Evolutionary conservation across 2,329 filamentous ascomycete species (phyloP).

Genomic region (Clonostachys chloroleuca): DNA sequence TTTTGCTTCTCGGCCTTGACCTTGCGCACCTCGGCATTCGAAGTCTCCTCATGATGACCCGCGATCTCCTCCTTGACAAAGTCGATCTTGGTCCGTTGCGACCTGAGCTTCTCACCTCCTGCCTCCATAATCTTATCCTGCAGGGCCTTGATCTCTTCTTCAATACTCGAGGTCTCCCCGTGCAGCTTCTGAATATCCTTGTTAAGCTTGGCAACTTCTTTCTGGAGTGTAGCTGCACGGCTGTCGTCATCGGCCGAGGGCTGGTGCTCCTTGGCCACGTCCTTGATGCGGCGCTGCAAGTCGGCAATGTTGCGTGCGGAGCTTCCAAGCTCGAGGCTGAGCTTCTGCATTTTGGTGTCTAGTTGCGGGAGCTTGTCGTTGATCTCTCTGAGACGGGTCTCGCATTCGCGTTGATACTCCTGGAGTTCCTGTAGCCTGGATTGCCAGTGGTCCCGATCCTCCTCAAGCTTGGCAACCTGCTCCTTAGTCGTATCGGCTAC

Average conservation of each 20-base stretch:
- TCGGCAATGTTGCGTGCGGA: constrained; percentile 80
- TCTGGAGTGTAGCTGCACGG: constrained; percentile 68
- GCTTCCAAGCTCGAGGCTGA: constrained; percentile 83
- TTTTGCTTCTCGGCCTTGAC: constrained; percentile 93
- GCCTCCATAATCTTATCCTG: constrained; percentile 99
- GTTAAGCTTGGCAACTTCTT: constrained; percentile 70
- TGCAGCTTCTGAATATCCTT: constrained; percentile 77
- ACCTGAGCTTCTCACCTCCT: constrained; percentile 86
- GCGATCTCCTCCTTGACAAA: constrained; percentile 81
- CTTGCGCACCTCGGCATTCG: constrained; percentile 79
- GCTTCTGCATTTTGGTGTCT: constrained; percentile 89
- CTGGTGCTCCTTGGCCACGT: constrained; percentile 76
- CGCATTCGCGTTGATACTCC: constrained; percentile 76
- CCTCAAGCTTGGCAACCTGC: constrained; percentile 81
- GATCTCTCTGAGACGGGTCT: constrained; percentile 67
- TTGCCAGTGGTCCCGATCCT: constrained; percentile 81
- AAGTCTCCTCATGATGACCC: constrained; percentile 75
- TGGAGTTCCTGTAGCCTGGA: constrained; percentile 80
- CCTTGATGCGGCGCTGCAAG: constrained; percentile 78
- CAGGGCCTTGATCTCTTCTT: constrained; percentile 86
- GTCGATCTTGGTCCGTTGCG: constrained; percentile 89
- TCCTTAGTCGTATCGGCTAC: constrained; percentile 84
- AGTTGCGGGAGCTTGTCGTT: constrained; percentile 76
- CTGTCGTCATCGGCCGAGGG: constrained; percentile 76
- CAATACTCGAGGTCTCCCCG: constrained; percentile 81